Evolutionary conservation across 164 flowering plant species (phyloP).

Genomic region (Umbellularia californica): DNA sequence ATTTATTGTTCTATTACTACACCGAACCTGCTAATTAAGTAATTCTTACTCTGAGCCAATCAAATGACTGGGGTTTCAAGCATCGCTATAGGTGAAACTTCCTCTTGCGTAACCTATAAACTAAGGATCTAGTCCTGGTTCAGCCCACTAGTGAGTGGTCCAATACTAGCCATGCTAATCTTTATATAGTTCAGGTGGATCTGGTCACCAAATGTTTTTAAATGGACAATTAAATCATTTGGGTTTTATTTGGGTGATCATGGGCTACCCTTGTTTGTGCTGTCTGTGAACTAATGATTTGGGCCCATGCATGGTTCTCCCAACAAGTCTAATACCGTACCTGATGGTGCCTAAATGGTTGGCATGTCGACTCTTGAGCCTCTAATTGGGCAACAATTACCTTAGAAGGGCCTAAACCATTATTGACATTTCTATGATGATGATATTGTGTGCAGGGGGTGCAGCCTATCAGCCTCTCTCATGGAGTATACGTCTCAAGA

Average conservation of each 20-base stretch:
- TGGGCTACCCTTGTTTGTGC: background rate
- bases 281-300: too few species aligned
- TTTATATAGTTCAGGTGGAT: background rate
- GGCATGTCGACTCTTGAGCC: background rate
- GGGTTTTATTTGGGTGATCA: background rate
- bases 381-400: background rate
- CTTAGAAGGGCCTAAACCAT: background rate
- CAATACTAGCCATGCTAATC: background rate
- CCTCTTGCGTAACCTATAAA: too few species aligned
- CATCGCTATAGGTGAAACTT: background rate
- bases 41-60: background rate
- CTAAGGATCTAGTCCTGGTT: too few species aligned
- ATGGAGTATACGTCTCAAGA: slow-evolving; percentile 70
- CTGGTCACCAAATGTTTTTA: background rate
- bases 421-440: background rate
- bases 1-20: background rate
- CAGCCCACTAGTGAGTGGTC: too few species aligned
- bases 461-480: slow-evolving; percentile 61
- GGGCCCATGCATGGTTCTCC: background rate
- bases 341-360: background rate
- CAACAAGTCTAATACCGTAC: background rate
- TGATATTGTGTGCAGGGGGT: slow-evolving; percentile 40
- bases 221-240: background rate
- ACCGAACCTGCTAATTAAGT: background rate
- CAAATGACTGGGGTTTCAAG: background rate